phyloP scores from a whole-genome alignment of 1,284 basidiomycete genomes.

The Hypsizygus ulmarius region DNA sequence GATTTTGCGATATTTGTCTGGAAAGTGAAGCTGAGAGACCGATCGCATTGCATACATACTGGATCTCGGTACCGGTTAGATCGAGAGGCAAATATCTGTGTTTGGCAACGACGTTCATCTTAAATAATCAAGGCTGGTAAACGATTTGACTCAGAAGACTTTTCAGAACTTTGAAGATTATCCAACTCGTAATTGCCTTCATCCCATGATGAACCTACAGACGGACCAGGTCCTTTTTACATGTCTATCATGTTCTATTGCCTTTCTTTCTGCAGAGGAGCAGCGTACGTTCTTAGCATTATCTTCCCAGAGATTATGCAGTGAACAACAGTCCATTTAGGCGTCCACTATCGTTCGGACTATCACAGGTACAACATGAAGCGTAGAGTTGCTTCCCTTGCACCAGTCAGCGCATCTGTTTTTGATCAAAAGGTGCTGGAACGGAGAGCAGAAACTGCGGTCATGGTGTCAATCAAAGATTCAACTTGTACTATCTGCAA shows the following conservation, averaged over 20 bases:
- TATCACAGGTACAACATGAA: slow-evolving; percentile 99
- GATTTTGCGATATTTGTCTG: too few relatives aligned
- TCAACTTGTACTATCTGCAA: slow-evolving; percentile 80
- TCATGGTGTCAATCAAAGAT: slow-evolving; percentile 62
- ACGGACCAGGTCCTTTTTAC: slow-evolving; percentile 60
- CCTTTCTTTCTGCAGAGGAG: slow-evolving; percentile 81
- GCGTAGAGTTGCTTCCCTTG: slow-evolving; percentile 88
- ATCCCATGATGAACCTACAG: slow-evolving; percentile 11
- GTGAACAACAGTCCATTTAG: slow-evolving; percentile 32
- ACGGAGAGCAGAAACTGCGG: slow-evolving; percentile 68
- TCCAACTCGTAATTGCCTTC: slow-evolving; percentile 20
- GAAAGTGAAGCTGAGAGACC: too few relatives aligned
- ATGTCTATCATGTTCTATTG: slow-evolving; percentile 91
- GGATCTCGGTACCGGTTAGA: too few relatives aligned
- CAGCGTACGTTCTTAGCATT: slow-evolving; percentile 60
- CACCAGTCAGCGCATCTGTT: slow-evolving; percentile 75
- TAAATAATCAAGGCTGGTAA: slow-evolving; percentile 10
- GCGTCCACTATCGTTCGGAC: slow-evolving; percentile 91
- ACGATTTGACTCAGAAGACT: slow-evolving; percentile 3
- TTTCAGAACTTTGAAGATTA: background rate
- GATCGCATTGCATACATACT: too few relatives aligned
- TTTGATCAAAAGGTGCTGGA: slow-evolving; percentile 95
- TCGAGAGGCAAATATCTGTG: background rate
- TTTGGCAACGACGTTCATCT: slow-evolving; percentile 8
- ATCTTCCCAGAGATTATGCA: background rate